Evolutionary conservation across 2,329 filamentous ascomycete species (phyloP), one percentile per base, ranked within the genome.

Genomic region (Curvularia lunata): DNA sequence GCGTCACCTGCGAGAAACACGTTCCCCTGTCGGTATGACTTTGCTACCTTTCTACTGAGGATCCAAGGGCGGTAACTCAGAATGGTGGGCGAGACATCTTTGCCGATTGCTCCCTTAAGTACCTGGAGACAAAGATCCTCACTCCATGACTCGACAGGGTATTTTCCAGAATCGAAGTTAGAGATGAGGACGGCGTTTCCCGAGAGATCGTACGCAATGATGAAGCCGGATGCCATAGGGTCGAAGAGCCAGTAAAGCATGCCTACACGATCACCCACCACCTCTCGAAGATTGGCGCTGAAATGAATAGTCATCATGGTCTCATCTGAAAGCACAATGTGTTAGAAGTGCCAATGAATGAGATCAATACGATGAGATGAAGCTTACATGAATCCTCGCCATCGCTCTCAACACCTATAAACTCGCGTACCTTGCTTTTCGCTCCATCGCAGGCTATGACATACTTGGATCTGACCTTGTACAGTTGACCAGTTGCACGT

Each of bases 1-100:
- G 68, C 63, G 28, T 68, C 65, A 7, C 64, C 64, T 12, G 66
- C 45, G n/a, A 48, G 18, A 12, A 48, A 48, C 19, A 48, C 30
- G 42, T 45, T 45, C 42, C 42, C 42, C 27, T 45, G 42, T 45
- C 42, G 21, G 42, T 45, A 45, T 25, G 21, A 28, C 21, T 45
- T 45, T 28, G 42, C 42, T 27, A 45, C 42, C 18, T 45, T 45
- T 45, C 42, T 45, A 19, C 42, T 45, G 42, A 45, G 42, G 42
- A 45, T 25, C 42, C 37, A 40, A 40, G 37, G 37, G 37, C 37
- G 37, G 37, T 40, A 40, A 40, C 37, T 40, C 37, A 40, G 37
- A 40, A 40, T 19, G 16, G 37, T 18, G 37, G 37, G 37, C 16
- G 37, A 40, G 37, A 40, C 16, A 40, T 40, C 37, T 40, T 40